Evolutionary conservation across 2,329 filamentous ascomycete genomes (phyloP), one percentile per base, ranked within the genome.

Genomic region (Pyricularia sp.): DNA sequence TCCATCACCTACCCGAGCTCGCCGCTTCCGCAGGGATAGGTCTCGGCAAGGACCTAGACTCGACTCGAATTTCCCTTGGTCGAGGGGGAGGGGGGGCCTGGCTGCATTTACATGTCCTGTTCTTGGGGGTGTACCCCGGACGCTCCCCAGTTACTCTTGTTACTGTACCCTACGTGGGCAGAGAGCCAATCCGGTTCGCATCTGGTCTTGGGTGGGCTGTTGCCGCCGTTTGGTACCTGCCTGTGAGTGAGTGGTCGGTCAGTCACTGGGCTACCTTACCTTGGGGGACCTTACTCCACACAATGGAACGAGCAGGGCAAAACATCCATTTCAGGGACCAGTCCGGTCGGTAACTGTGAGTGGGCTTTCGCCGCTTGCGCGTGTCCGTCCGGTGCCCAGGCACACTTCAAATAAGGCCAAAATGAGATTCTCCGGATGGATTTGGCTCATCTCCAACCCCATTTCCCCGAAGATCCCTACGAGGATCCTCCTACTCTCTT

Each of bases 401-500:
- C 42, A 50, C 42, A 50, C 42, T 17, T 50, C 42, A n/a, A 50
- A 50, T 61, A 23, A 25, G 30, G 31, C 66, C 66, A 50, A 67
- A 67, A 67, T 31, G 50, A 67, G 65, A 67, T 67, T 58, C 42
- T 67, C 65, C 65, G 65, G 65, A 58, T 42, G 66, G 66, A 61
- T 31, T 67, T 59, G 42, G 25, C 23, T 55, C 66, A 58, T 61
- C 66, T 59, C 26, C 30, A 28, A 67, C 66, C 55, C 66, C 25
- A 61, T 30, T 30, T 28, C 63, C 26, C 20, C 28, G 31, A 30
- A 65, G 63, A 61, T 61, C 25, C 58, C 25, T 61, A 61, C 58
- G 58, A 61, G 23, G 58, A 61, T 61, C 66, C 17, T 67, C 50
- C 30, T 55, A 23, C 30, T 50, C 66, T 68, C 58, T 68, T 68